Evolutionary conservation across 768 basidiomycete genomes (phyloP), one percentile per base, ranked within the genome.

Genomic region (Mycena vulgaris): DNA sequence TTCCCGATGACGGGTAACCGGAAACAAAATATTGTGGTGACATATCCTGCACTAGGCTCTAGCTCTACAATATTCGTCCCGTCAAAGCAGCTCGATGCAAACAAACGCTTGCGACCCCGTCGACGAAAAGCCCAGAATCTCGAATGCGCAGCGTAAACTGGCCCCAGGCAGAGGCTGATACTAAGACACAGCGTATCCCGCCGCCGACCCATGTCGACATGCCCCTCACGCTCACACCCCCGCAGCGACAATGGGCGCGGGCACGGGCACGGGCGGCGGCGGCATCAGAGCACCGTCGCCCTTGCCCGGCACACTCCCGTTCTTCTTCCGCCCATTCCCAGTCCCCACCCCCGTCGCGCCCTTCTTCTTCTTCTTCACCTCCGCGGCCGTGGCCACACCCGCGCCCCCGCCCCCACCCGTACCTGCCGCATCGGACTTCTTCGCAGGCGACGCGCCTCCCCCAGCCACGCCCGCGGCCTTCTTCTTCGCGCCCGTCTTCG

Each of bases 251-350:
- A 71, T 68, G 14, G 70, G 70, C 39, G 61, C 66, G 28, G 66
- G 67, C 35, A 73, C 55, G 2, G 61, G 61, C 31, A 69, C 28
- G 16, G 71, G 68, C 47, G 72, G 72, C 19, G 72, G 72, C 35
- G 68, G 65, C 68, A 73, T 73, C 48, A 69, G 49, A 28, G 60
- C 67, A 5, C 63, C 67, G 31, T 72, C 63, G 37, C 35, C 39
- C 53, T 71, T 71, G 59, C 40, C 47, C 25, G n/a, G 25, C 53
- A 35, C 55, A 28, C 33, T 53, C 55, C 39, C 65, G 39, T 81
- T 87, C 81, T 87, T 87, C 83, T 88, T 87, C 70, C 84, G 78
- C 67, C 85, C 85, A 75, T 83, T 85, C 49, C 84, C 85, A 33
- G 81, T 78, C 37, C 85, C 86, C 45, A 84, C 81, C 10, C 83